Evolutionary conservation across 2,329 filamentous ascomycete species (phyloP), one percentile per base, ranked within the genome.

Genomic region (Ramularia endophylla): DNA sequence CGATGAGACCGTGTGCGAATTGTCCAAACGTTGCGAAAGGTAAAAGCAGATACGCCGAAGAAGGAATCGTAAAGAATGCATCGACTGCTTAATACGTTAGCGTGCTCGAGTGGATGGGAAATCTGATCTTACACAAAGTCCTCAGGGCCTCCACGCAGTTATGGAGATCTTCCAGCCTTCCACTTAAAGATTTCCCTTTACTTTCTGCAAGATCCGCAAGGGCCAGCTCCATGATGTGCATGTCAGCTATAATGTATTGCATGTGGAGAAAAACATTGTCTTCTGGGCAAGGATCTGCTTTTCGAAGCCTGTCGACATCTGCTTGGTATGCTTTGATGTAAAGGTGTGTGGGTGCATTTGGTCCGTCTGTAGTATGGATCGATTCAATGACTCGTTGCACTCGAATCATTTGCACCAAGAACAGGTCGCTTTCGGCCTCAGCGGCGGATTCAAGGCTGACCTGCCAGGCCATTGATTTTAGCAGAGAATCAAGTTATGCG

Each of bases 1-100:
- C 47, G 31, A 61, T 57, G 40, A 60, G 58, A 7, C 45, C 46
- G 32, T 59, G 54, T 6, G 53, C 57, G 31, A 58, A 60, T 36
- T 58, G 55, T 8, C 46, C 55, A 27, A 59, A 59, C 7, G 53
- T 43, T 5, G 52, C 47, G 46, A 59, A 61, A n/a, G 57, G 54
- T 5, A 54, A 18, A 27, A 48, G 44, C 12, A 57, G 46, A 42
- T 57, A 59, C 15, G 46, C 37, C 22, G 47, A 43, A 5, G 51
- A 27, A 3, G 56, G 54, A 13, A 59, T 53, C 19, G 47, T 38
- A 38, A 57, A 55, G 44, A 47, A 61, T 19, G 50, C 35, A 29
- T 59, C 52, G 25, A 53, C 29, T 38, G 55, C 57, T 1, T 43
- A 27, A 35, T 51, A 51, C 34, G 57, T 50, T 25, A 25, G 22